These are phyloP conservation scores for Suhomyces kunorum DNA, from an alignment of 1,139 yeast species.

Conservation along the genomic window DNA sequence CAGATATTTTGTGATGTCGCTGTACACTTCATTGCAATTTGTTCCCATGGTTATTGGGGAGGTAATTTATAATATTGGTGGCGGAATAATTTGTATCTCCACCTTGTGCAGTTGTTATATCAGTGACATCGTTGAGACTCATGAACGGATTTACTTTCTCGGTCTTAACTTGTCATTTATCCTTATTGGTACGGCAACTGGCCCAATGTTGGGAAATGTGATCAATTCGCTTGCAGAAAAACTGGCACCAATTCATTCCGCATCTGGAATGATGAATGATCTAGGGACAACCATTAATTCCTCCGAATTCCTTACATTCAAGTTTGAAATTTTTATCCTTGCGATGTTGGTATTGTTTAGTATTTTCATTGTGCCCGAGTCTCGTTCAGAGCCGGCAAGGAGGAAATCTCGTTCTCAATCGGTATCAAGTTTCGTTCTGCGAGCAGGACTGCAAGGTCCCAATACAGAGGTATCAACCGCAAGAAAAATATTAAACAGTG, in stretches of 20 bases:
- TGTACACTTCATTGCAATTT: slow-evolving; percentile 33
- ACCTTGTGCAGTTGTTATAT: slow-evolving; percentile 62
- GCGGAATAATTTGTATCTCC: slow-evolving; percentile 52
- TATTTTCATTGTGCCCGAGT: slow-evolving; percentile 54
- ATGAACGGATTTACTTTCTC: slow-evolving; percentile 53
- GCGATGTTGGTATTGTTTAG: slow-evolving; percentile 33
- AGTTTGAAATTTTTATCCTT: slow-evolving; percentile 29
- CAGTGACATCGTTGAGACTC: slow-evolving; percentile 62
- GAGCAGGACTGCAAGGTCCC: background rate
- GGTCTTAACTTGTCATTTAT: slow-evolving; percentile 60
- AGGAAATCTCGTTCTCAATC: slow-evolving; percentile 49
- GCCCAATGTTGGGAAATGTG: slow-evolving; percentile 61
- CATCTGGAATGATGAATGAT: background rate
- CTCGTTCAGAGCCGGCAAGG: slow-evolving; percentile 39
- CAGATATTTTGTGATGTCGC: slow-evolving; percentile 33
- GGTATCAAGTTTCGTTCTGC: slow-evolving; percentile 1
- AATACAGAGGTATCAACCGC: background rate
- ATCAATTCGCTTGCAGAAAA: slow-evolving; percentile 5
- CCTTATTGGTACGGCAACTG: slow-evolving; percentile 61
- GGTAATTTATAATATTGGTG: slow-evolving; percentile 50
- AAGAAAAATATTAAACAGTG: background rate
- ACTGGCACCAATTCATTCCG: background rate
- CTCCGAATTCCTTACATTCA: slow-evolving; percentile 33
- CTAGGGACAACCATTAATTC: slow-evolving; percentile 8
- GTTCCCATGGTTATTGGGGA: slow-evolving; percentile 39